phyloP scores from a whole-genome alignment of 768 basidiomycete genomes.

The Arthromyces matolae region DNA sequence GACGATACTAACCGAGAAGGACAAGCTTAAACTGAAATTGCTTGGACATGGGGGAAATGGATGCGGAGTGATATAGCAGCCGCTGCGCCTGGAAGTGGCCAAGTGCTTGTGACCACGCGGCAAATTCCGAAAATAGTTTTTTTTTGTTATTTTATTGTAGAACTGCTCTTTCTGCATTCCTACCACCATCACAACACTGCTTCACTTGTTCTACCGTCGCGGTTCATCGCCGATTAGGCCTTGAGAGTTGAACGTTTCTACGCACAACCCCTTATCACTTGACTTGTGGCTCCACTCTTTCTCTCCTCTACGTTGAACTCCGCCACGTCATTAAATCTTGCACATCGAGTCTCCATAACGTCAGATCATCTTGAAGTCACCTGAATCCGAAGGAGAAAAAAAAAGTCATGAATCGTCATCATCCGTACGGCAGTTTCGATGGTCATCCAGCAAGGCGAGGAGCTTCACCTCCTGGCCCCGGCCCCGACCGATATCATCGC shows the following conservation, averaged over 20 bases:
- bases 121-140: conserved; percentile 29
- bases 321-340: conserved; percentile 35
- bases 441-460: conserved; percentile 51
- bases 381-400: conserved; percentile 31
- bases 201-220: conserved; percentile 15
- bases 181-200: conserved; percentile 34
- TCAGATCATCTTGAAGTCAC: conserved; percentile 17
- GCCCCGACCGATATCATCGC: conserved; percentile 71
- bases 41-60: conserved; percentile 68
- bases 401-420: conserved; percentile 78
- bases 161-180: conserved; percentile 14
- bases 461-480: conserved; percentile 61
- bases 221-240: conserved; percentile 7
- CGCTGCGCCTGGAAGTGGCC: conserved; percentile 24
- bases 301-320: conserved; percentile 1
- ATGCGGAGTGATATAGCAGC: conserved; percentile 23
- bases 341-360: conserved; percentile 9
- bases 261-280: conserved; percentile 18
- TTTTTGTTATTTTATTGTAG: conserved; percentile 1
- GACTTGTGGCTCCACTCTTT: conserved; percentile 10
- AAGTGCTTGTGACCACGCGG: conserved; percentile 28
- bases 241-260: conserved; percentile 30
- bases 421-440: conserved; percentile 79
- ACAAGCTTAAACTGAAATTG: conserved; percentile 97
- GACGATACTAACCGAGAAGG: conserved; percentile 68